These are phyloP conservation scores for Apocynum venetum DNA, from an alignment of 257 asterid species.

Conservation along the genomic window DNA sequence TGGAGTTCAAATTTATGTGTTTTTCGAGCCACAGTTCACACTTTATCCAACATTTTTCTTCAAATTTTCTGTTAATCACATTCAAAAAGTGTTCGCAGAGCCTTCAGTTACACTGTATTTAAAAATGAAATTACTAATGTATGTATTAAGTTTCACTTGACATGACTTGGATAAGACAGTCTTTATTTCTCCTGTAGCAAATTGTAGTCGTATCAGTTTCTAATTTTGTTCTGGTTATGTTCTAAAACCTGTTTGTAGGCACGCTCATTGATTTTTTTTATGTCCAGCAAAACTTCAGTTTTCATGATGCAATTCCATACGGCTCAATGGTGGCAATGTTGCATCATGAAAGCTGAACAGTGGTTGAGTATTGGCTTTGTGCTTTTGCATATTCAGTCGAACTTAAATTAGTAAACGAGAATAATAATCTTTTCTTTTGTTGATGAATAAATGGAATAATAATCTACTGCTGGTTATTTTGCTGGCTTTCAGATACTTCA, in stretches of 20 bases:
- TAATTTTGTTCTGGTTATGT: not conserved
- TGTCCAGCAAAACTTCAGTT: not conserved
- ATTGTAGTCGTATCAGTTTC: not conserved
- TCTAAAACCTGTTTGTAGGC: not conserved
- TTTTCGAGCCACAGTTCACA: not conserved
- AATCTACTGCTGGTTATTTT: not conserved
- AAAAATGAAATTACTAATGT: not conserved
- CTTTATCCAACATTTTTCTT: not conserved
- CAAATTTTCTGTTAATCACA: not conserved
- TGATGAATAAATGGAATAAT: not conserved
- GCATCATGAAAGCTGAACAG: not conserved
- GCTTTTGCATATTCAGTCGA: not conserved
- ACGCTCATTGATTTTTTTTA: not conserved
- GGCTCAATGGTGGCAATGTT: not conserved
- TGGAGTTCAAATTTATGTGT: not conserved
- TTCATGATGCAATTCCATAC: not conserved
- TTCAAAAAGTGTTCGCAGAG: not conserved
- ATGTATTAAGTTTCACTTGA: not conserved
- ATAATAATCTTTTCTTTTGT: too few relatives aligned
- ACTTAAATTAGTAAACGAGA: not conserved
- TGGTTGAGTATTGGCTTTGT: not conserved
- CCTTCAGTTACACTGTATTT: not conserved
- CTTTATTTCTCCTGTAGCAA: not conserved
- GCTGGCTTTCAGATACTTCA: not conserved
- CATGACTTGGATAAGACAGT: not conserved